Base-by-base conservation (phyloP, 208 protist species). In the Angomonas deanei region DNA sequence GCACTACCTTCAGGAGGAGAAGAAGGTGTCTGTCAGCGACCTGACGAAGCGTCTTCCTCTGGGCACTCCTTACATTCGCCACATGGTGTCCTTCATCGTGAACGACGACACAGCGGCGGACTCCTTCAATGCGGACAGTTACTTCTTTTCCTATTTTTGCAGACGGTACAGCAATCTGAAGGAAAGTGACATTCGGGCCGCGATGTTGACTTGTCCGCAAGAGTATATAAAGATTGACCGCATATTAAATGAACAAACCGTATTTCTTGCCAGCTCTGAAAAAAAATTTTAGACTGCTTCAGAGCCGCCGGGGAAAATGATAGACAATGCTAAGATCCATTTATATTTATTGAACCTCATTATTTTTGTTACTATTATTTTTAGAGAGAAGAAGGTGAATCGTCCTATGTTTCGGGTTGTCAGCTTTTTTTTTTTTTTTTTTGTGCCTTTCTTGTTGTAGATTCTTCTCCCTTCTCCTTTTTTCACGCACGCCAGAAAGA, bases 11-110 rank as follows among this genome's bases (percentile, higher is more conserved):
- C 39, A 68, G n/a, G 23, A 69, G 26, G 42, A 33, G 24, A 61
- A 74, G 24, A 47, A 55, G 46, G 28, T 75, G 38, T 32, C 68
- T 2, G 50, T 79, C 31, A 24, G 21, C 6, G 65, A 70, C 26
- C 47, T 56, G 58, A 32, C 70, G 32, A 38, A 50, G 53, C 57
- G 55, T 1, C 61, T 79, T 28, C 60, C 74, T 1, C 31, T 46
- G 32, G 64, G 64, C 61, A 74, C 68, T 13, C 67, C 74, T 3
- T 62, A 64, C 36, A 63, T 74, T 23, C 17, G 53, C 24, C 71
- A 62, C 49, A 59, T 74, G 1, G 34, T 49, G 36, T 39, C 65
- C 32, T 62, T 74, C n/a, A 6, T 74, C 0, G 50, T 42, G 28
- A 66, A 48, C 56, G 74, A 65, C 24, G 58, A 57, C 36, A 11